Evolutionary conservation across 306 rosid species (phyloP).

Genomic region (Cicer arietinum): DNA sequence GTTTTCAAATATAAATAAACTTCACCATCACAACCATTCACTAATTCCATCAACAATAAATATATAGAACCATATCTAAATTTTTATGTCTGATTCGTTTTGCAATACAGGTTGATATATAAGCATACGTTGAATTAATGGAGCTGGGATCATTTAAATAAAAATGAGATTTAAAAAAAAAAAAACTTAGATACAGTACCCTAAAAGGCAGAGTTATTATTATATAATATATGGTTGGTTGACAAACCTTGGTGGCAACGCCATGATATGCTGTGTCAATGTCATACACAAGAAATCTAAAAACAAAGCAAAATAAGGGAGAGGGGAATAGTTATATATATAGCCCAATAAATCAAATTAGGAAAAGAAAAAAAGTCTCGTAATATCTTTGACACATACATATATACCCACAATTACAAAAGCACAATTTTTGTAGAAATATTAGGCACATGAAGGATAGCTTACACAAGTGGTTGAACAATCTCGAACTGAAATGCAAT

Average conservation of each 20-base stretch:
- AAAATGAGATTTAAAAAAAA: neutral
- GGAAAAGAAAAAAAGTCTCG: slow-evolving; percentile 8
- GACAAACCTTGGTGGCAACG: slow-evolving; percentile 70
- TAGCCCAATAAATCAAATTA: slow-evolving; percentile 8
- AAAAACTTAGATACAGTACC: neutral
- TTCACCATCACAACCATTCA: neutral
- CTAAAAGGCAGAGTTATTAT: neutral
- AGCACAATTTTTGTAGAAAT: slow-evolving; percentile 10
- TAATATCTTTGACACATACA: neutral
- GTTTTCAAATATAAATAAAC: too few relatives aligned
- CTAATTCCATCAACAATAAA: neutral
- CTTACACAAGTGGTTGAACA: slow-evolving; percentile 80
- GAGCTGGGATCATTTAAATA: too few relatives aligned
- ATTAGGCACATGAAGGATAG: slow-evolving; percentile 15
- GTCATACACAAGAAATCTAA: slow-evolving; percentile 80
- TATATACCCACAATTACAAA: too few relatives aligned
- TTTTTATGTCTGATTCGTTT: neutral
- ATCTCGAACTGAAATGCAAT: slow-evolving; percentile 80
- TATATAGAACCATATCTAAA: neutral
- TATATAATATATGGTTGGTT: neutral
- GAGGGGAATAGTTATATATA: neutral
- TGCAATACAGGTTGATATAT: neutral
- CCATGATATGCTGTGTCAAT: slow-evolving; percentile 72
- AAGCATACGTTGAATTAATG: too few relatives aligned
- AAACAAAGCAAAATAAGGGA: slow-evolving; percentile 28